phyloP scores from a whole-genome alignment of 768 basidiomycete species.

The Arthromyces matolae region DNA sequence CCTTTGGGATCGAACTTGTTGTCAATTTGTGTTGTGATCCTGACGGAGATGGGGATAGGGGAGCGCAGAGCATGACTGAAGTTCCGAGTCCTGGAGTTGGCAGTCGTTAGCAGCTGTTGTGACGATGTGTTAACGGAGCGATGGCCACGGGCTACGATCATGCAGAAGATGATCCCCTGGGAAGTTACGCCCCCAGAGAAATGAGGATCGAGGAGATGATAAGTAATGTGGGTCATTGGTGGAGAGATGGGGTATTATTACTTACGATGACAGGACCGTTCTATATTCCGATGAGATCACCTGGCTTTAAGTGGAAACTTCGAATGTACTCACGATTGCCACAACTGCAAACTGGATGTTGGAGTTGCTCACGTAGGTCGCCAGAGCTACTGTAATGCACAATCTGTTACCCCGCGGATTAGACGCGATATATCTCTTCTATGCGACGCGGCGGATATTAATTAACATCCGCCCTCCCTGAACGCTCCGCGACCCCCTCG shows the following conservation, averaged over 20 bases:
- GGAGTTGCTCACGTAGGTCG: constrained; percentile 14
- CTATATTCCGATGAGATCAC: constrained; percentile 14
- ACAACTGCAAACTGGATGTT: constrained; percentile 18
- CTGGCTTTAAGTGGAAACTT: neutral
- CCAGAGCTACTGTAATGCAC: constrained; percentile 14
- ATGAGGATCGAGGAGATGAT: no score
- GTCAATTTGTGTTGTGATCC: constrained; percentile 18
- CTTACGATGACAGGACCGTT: constrained; percentile 20
- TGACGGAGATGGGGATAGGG: constrained; percentile 16
- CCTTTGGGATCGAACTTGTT: constrained; percentile 9
- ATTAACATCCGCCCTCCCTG: no score
- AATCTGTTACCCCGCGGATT: no score
- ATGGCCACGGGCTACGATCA: constrained; percentile 22
- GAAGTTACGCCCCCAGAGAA: no score
- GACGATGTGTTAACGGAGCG: constrained; percentile 7
- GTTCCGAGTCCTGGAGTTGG: constrained; percentile 10
- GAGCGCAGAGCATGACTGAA: constrained; percentile 14
- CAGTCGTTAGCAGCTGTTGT: constrained; percentile 6
- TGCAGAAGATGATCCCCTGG: constrained; percentile 23
- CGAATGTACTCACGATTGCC: constrained; percentile 13
- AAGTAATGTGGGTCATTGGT: neutral
- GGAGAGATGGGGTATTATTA: neutral
- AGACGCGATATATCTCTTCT: no score
- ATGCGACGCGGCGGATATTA: no score
- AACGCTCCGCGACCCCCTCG: no score